A percentile compares a stretch with the other conserved stretches of the same genome.
These are phyloP conservation scores for Vitis rotundifolia DNA, from an alignment of 164 flowering plant genomes.

Conservation along the genomic window DNA sequence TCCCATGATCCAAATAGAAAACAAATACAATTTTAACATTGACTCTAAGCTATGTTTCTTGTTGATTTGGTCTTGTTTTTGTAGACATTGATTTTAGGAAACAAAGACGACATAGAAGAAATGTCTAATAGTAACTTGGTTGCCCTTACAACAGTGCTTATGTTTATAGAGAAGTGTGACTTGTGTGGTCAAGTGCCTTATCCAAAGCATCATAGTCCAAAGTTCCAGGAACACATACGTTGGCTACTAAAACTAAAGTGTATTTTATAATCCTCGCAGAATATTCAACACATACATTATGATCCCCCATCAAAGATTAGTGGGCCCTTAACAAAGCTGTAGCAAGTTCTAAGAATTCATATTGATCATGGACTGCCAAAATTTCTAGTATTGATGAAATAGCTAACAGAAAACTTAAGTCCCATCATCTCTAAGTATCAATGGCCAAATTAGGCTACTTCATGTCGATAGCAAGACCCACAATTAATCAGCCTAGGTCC, in stretches of 20 bases:
- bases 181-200: slow-evolving; percentile 85
- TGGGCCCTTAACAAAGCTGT: too few relatives aligned
- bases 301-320: too few relatives aligned
- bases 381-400: too few relatives aligned
- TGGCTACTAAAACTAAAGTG: slow-evolving; percentile 62
- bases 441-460: neutral
- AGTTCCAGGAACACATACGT: slow-evolving; percentile 76
- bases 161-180: slow-evolving; percentile 77
- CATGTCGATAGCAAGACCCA: too few relatives aligned
- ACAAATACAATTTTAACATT: neutral
- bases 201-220: slow-evolving; percentile 87
- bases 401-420: too few relatives aligned
- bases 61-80: neutral
- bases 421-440: neutral
- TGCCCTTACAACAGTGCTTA: slow-evolving; percentile 61
- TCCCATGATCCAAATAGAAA: neutral
- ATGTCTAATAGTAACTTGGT: slow-evolving; percentile 61
- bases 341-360: too few relatives aligned
- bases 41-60: neutral
- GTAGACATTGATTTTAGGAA: slow-evolving; percentile 84
- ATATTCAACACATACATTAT: too few relatives aligned
- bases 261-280: too few relatives aligned
- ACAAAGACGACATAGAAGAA: slow-evolving; percentile 83
- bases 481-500: too few relatives aligned
- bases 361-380: too few relatives aligned